Evolutionary conservation across 441 rosid genomes (phyloP).

Genomic region (Gossypium gossypioides): DNA sequence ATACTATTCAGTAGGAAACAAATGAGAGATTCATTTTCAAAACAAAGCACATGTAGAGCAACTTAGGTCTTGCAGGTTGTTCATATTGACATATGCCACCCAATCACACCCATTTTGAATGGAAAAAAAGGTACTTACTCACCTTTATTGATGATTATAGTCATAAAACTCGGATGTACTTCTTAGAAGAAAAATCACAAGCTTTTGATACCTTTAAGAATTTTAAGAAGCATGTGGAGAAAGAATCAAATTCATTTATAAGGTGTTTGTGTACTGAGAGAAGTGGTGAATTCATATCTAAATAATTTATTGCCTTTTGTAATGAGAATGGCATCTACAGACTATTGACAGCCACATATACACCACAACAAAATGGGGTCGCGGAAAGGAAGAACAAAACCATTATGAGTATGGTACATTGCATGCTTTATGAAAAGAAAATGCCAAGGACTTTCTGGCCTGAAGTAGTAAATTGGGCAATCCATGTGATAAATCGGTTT

Average conservation of each 20-base stretch:
- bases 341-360: not conserved
- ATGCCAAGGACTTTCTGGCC: slow-evolving; percentile 5
- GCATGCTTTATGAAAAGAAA: not conserved
- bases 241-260: too few species aligned
- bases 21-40: not conserved
- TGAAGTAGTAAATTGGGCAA: slow-evolving; percentile 4
- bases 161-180: too few species aligned
- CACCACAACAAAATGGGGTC: not conserved
- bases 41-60: not conserved
- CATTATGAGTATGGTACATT: not conserved
- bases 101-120: too few species aligned
- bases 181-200: too few species aligned
- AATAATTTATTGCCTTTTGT: too few species aligned
- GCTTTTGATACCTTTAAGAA: too few species aligned
- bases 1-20: not conserved
- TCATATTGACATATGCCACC: not conserved
- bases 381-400: not conserved
- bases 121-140: too few species aligned
- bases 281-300: not conserved
- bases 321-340: not conserved
- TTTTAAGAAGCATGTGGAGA: too few species aligned
- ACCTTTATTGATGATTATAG: not conserved
- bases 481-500: not conserved
- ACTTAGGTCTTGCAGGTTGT: not conserved
- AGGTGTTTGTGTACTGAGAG: too few species aligned